A percentile compares a stretch with the other conserved stretches of the same genome.
Evolutionary conservation across 441 rosid genomes (phyloP).

Genomic region (Manihot esculenta): DNA sequence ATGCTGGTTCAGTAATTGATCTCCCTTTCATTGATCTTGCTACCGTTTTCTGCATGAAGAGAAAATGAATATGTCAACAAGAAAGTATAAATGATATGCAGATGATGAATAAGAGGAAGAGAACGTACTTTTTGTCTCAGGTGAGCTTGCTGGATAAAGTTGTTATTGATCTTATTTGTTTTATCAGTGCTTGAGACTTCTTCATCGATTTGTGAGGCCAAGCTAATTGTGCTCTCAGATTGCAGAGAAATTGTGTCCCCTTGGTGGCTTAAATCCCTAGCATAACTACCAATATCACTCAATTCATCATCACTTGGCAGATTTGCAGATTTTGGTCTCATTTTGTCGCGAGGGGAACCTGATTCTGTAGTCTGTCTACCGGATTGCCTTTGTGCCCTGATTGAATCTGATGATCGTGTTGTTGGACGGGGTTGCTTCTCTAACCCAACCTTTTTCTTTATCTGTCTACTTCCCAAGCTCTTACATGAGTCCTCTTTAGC

Average conservation of each 20-base stretch:
- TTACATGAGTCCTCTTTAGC: slow-evolving; percentile 36
- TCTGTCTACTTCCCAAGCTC: slow-evolving; percentile 48
- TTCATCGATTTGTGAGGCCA: slow-evolving; percentile 50
- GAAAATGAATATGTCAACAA: slow-evolving; percentile 29
- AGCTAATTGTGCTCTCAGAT: slow-evolving; percentile 60
- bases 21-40: slow-evolving; percentile 37
- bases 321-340: slow-evolving; percentile 35
- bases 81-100: slow-evolving; percentile 8
- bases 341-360: slow-evolving; percentile 43
- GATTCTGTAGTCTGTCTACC: slow-evolving; percentile 48
- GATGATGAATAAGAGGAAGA: slow-evolving; percentile 23
- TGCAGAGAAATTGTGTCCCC: slow-evolving; percentile 43
- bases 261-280: slow-evolving; percentile 47
- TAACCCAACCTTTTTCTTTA: slow-evolving; percentile 46
- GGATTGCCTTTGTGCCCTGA: slow-evolving; percentile 44
- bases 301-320: slow-evolving; percentile 45
- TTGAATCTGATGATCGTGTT: slow-evolving; percentile 44
- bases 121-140: slow-evolving; percentile 44
- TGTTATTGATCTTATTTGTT: slow-evolving; percentile 35
- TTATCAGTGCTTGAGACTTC: slow-evolving; percentile 66
- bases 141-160: slow-evolving; percentile 34
- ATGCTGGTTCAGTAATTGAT: slow-evolving; percentile 34
- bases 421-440: slow-evolving; percentile 49
- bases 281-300: slow-evolving; percentile 47
- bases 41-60: slow-evolving; percentile 48